These are phyloP conservation scores for Verticillium zaregamsianum DNA, from an alignment of 2,329 filamentous ascomycete species.

Conservation along the genomic window DNA sequence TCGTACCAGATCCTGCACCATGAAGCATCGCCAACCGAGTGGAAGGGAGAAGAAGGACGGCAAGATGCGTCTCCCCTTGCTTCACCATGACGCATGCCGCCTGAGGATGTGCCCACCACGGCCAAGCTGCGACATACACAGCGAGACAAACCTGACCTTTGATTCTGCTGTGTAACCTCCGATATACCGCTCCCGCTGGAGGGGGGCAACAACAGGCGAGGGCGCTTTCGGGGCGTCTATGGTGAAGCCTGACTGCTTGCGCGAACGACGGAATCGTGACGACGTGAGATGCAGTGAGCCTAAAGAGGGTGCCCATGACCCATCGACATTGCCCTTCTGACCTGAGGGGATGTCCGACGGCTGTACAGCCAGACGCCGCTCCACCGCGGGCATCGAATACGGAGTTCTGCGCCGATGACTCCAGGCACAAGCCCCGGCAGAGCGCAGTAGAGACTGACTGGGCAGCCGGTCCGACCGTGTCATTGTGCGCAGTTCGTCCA, in stretches of 20 bases:
- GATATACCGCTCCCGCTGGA: background rate
- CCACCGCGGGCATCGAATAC: too few relatives aligned
- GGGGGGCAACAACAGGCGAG: background rate
- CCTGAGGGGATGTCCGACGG: background rate
- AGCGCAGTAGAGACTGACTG: too few relatives aligned
- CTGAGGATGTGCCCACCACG: background rate
- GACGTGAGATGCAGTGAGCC: background rate
- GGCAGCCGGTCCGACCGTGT: background rate
- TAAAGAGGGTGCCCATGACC: too few relatives aligned
- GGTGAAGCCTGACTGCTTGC: background rate
- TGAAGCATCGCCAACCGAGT: background rate
- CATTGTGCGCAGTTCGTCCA: background rate
- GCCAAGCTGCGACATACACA: background rate
- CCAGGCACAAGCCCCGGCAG: too few relatives aligned
- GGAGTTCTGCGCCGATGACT: too few relatives aligned
- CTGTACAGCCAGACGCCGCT: background rate
- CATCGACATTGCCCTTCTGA: background rate
- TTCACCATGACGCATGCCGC: background rate
- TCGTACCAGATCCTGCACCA: background rate
- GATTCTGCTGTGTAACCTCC: background rate
- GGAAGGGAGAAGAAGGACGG: background rate
- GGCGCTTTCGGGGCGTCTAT: background rate
- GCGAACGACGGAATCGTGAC: background rate
- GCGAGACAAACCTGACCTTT: background rate
- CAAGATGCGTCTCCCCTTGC: background rate